Evolutionary conservation across 73 alveolate genomes (phyloP).

Genomic region (Uronychia binucleata): DNA sequence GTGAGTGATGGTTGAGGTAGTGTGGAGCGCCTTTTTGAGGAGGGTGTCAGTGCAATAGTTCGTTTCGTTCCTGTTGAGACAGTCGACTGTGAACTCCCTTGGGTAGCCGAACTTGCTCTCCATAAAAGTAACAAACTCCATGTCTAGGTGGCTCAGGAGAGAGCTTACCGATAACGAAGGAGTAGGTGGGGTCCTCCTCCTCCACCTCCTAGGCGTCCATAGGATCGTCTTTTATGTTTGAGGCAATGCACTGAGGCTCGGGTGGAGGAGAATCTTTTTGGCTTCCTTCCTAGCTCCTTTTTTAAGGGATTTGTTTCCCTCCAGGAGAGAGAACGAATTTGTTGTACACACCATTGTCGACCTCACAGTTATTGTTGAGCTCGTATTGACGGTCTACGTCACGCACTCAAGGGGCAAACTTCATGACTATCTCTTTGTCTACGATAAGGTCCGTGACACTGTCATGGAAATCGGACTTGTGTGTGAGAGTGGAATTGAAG

Average conservation of each 20-base stretch:
- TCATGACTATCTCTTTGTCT: slow-evolving; percentile 54
- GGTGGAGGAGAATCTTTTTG: not conserved
- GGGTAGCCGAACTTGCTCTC: slow-evolving; percentile 67
- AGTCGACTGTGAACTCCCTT: slow-evolving; percentile 39
- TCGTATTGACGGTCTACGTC: slow-evolving; percentile 77
- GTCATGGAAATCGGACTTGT: slow-evolving; percentile 27
- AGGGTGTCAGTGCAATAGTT: no score
- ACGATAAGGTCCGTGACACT: not conserved
- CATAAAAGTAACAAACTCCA: no score
- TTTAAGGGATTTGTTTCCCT: slow-evolving; percentile 8
- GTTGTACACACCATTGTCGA: slow-evolving; percentile 74
- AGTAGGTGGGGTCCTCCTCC: no score
- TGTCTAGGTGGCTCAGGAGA: no score
- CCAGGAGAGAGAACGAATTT: slow-evolving; percentile 14
- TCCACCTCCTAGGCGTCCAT: slow-evolving; percentile 1
- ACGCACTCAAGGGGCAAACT: slow-evolving; percentile 60
- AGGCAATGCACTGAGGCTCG: not conserved
- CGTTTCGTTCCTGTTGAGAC: slow-evolving; percentile 57
- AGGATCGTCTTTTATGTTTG: not conserved
- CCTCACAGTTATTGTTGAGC: slow-evolving; percentile 73
- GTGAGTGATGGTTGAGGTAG: no score
- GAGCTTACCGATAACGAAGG: no score
- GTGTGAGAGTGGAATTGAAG: slow-evolving; percentile 62
- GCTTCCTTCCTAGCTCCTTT: slow-evolving; percentile 8
- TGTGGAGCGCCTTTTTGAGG: no score